These are phyloP conservation scores for Punica granatum DNA, from an alignment of 345 rosid genomes.

Conservation along the genomic window DNA sequence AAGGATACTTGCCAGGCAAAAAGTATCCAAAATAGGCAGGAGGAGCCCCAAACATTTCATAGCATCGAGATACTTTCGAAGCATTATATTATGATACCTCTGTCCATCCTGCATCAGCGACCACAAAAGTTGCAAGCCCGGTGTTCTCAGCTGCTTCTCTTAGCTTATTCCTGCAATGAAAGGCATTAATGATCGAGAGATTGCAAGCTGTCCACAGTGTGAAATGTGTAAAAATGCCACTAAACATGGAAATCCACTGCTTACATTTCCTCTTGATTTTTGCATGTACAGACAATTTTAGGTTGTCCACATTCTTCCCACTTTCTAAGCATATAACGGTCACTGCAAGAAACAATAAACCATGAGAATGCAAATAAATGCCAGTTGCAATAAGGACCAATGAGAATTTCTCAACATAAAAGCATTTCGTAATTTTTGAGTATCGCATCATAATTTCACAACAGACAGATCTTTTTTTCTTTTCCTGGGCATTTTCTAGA, in stretches of 20 bases:
- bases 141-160: constrained; percentile 69
- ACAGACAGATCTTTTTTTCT: background rate
- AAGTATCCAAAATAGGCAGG: too few species aligned
- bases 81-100: constrained; percentile 36
- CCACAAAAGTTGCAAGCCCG: constrained; percentile 86
- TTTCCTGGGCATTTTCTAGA: background rate
- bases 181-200: background rate
- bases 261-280: constrained; percentile 88
- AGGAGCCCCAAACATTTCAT: background rate
- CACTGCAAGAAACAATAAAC: constrained; percentile 29
- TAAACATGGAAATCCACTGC: constrained; percentile 29
- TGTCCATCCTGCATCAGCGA: constrained; percentile 96
- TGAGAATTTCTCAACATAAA: background rate
- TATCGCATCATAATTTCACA: background rate
- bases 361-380: background rate
- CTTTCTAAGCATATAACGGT: constrained; percentile 53
- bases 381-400: background rate
- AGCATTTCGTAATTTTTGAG: background rate
- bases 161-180: constrained; percentile 50
- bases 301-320: constrained; percentile 93
- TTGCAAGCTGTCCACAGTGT: background rate
- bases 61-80: background rate
- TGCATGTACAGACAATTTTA: constrained; percentile 81
- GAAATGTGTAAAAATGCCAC: background rate
- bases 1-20: too few species aligned